phyloP scores from a whole-genome alignment of 2,329 filamentous ascomycete genomes.

The Harringtonia lauricola region DNA sequence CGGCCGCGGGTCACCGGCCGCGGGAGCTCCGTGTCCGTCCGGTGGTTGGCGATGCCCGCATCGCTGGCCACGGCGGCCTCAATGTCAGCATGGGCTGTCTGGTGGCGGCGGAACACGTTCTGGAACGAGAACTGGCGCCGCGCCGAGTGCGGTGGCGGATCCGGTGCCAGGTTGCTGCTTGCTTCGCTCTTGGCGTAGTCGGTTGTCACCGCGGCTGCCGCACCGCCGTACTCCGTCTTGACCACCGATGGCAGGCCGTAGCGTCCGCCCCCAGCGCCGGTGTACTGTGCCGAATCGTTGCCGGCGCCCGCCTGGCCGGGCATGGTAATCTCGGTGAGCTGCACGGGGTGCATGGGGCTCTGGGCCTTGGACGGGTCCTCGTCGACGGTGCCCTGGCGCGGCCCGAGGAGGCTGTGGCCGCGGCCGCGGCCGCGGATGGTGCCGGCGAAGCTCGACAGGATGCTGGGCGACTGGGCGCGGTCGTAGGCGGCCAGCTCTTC shows the following conservation, averaged over 20 bases:
- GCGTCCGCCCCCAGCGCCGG: too few species aligned
- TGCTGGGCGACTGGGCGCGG: conserved; percentile 31
- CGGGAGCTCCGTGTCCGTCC: conserved; percentile 11
- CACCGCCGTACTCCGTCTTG: conserved; percentile 37
- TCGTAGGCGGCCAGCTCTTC: conserved; percentile 46
- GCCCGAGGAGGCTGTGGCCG: conserved; percentile 27
- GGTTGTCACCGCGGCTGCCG: conserved; percentile 6
- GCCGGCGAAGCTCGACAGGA: conserved; percentile 46
- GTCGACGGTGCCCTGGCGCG: conserved; percentile 26
- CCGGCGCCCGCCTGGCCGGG: too few species aligned
- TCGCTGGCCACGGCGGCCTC: conserved; percentile 12
- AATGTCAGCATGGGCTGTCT: conserved; percentile 13
- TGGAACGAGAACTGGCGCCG: conserved; percentile 86
- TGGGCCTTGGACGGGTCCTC: conserved; percentile 27
- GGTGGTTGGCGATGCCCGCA: conserved; percentile 5
- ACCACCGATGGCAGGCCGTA: conserved; percentile 34
- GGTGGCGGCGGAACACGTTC: conserved; percentile 60
- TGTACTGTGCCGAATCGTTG: too few species aligned
- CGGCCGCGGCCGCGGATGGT: conserved; percentile 37
- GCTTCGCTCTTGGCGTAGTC: conserved; percentile 28
- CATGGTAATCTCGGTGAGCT: conserved; percentile 49
- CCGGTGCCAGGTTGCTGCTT: conserved; percentile 37
- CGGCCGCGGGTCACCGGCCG: conserved; percentile 12
- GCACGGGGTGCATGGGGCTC: conserved; percentile 50
- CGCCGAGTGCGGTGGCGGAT: conserved; percentile 50